phyloP scores from a whole-genome alignment of 106 monocot species.

The Platanthera zijinensis region DNA sequence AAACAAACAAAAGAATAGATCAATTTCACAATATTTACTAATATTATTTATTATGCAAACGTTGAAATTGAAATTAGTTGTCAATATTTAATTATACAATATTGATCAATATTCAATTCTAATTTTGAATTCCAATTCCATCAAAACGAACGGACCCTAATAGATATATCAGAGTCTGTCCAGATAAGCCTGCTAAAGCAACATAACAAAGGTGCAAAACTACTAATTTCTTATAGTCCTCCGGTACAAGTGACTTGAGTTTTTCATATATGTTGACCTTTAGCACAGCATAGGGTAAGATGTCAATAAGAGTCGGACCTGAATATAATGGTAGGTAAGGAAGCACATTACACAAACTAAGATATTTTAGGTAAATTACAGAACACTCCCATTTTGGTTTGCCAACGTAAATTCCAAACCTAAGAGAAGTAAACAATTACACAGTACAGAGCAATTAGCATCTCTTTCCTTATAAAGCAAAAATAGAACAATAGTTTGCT shows the following conservation, averaged over 20 bases:
- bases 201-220: slow-evolving; percentile 56
- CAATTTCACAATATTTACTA: no score
- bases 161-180: slow-evolving; percentile 86
- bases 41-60: no score
- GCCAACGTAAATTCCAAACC: background rate
- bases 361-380: background rate
- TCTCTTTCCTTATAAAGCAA: no score
- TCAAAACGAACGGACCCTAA: no score
- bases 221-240: slow-evolving; percentile 54
- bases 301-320: slow-evolving; percentile 80
- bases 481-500: background rate
- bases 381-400: background rate
- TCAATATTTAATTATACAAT: no score
- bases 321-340: background rate
- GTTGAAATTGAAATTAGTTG: no score
- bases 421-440: background rate
- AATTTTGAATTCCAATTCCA: no score
- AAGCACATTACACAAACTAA: background rate
- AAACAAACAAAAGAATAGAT: no score
- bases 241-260: slow-evolving; percentile 61
- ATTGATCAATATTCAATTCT: no score
- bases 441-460: background rate
- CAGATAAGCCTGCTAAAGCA: slow-evolving; percentile 82
- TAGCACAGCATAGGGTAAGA: slow-evolving; percentile 84
- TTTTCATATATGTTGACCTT: slow-evolving; percentile 89